These are phyloP conservation scores for Leucaena leucocephala DNA, from an alignment of 306 rosid genomes.

Conservation along the genomic window DNA sequence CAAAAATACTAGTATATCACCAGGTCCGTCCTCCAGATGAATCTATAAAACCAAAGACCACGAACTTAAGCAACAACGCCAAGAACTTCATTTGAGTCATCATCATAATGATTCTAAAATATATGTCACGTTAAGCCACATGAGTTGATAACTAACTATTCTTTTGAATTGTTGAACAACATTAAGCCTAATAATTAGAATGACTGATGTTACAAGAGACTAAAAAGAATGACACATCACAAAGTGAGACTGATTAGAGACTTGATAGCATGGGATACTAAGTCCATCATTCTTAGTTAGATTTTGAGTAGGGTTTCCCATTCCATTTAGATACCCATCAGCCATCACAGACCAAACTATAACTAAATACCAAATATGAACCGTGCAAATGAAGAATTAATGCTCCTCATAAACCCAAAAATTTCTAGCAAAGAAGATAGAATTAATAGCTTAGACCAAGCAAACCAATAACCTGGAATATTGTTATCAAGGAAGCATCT, in stretches of 20 bases:
- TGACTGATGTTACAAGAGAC: conserved; percentile 22
- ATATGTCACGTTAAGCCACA: not conserved
- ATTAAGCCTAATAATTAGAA: conserved; percentile 8
- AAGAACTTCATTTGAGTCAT: conserved; percentile 33
- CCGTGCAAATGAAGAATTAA: conserved; percentile 11
- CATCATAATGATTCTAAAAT: conserved; percentile 14
- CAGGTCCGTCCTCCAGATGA: conserved; percentile 79
- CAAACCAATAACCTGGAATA: conserved; percentile 64
- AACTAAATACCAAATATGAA: conserved; percentile 27
- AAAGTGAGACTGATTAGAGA: not conserved
- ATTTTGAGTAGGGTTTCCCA: too few relatives aligned
- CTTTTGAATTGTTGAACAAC: not conserved
- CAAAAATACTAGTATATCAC: conserved; percentile 89
- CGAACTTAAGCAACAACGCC: conserved; percentile 26
- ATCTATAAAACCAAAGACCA: conserved; percentile 52
- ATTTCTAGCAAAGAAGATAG: conserved; percentile 11
- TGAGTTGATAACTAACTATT: not conserved
- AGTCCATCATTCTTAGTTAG: not conserved
- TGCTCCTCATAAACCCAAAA: conserved; percentile 15
- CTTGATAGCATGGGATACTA: not conserved
- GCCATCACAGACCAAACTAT: conserved; percentile 6
- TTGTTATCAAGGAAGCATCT: conserved; percentile 69
- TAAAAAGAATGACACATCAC: conserved; percentile 7
- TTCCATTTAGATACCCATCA: too few relatives aligned
- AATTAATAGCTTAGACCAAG: conserved; percentile 32